A percentile compares a stretch with the other conserved stretches of the same genome.
phyloP scores from a whole-genome alignment of 139 green algal genomes.

The Astrephomene gubernaculifera region DNA sequence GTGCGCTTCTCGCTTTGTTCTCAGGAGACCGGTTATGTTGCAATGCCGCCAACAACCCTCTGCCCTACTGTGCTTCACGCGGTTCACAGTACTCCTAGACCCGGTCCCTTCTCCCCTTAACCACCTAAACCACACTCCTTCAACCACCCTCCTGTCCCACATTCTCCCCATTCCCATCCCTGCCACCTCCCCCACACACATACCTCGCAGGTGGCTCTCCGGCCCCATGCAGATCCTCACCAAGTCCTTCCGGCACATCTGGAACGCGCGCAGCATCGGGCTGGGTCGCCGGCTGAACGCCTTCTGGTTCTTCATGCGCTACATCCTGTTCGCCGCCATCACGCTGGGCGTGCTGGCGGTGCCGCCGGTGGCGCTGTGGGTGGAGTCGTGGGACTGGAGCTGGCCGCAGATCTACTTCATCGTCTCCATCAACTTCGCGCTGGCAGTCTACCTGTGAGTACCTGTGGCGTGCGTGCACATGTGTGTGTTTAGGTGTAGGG shows the following conservation, averaged over 20 bases:
- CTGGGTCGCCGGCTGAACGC: constrained; percentile 63
- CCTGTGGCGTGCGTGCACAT: too few species aligned
- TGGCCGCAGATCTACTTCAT: constrained; percentile 65
- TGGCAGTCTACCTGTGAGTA: constrained; percentile 64
- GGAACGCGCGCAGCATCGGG: constrained; percentile 48
- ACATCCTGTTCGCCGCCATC: constrained; percentile 66
- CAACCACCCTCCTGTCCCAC: too few species aligned
- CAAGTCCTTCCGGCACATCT: constrained; percentile 63
- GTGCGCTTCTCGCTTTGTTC: too few species aligned
- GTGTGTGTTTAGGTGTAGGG: too few species aligned
- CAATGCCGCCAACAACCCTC: too few species aligned
- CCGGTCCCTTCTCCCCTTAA: too few species aligned
- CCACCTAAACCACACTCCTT: too few species aligned
- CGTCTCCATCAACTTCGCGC: constrained; percentile 62
- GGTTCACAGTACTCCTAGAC: too few species aligned
- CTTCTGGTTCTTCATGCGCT: constrained; percentile 74
- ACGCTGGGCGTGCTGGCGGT: constrained; percentile 59
- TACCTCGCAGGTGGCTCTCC: constrained; percentile 63
- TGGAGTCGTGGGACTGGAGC: constrained; percentile 52
- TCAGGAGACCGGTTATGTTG: too few species aligned
- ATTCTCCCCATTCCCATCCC: too few species aligned
- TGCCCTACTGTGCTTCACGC: too few species aligned
- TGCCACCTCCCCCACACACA: too few species aligned
- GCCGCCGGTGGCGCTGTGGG: constrained; percentile 56
- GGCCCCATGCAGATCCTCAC: constrained; percentile 72